These are phyloP conservation scores for Breynia disticha DNA, from an alignment of 441 rosid genomes.

Conservation along the genomic window DNA sequence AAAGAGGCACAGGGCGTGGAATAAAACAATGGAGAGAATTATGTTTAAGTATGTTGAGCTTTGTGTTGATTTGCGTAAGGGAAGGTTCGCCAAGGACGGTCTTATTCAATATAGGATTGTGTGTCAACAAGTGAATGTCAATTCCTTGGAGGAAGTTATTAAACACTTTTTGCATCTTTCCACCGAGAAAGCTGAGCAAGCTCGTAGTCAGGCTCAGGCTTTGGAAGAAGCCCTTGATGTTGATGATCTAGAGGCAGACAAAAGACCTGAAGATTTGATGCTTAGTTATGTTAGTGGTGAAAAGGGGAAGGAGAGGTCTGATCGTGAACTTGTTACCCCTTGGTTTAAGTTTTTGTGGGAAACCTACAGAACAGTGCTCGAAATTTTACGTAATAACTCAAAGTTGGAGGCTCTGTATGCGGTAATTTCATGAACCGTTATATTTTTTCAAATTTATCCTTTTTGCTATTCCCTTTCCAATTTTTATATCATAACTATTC, in stretches of 20 bases:
- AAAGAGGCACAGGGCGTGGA: conserved; percentile 96
- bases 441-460: background rate
- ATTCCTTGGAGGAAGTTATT: conserved; percentile 96
- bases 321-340: conserved; percentile 94
- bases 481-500: too few relatives aligned
- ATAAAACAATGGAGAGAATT: conserved; percentile 75
- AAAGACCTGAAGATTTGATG: conserved; percentile 93
- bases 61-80: conserved; percentile 89
- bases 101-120: conserved; percentile 87
- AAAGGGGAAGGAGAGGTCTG: conserved; percentile 98
- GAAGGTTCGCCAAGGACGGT: conserved; percentile 98
- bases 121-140: conserved; percentile 94
- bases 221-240: conserved; percentile 97
- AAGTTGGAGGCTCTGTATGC: conserved; percentile 96
- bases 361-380: conserved; percentile 97
- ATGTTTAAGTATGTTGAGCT: conserved; percentile 97
- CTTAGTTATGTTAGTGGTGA: conserved; percentile 98
- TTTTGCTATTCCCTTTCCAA: background rate
- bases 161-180: conserved; percentile 89
- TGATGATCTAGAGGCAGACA: conserved; percentile 97
- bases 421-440: conserved; percentile 36
- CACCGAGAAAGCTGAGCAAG: conserved; percentile 96
- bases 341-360: conserved; percentile 99
- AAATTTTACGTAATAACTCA: conserved; percentile 87
- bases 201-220: conserved; percentile 83